Base-by-base conservation (phyloP, 495 filamentous ascomycete genomes). In the Daldinia grandis region DNA sequence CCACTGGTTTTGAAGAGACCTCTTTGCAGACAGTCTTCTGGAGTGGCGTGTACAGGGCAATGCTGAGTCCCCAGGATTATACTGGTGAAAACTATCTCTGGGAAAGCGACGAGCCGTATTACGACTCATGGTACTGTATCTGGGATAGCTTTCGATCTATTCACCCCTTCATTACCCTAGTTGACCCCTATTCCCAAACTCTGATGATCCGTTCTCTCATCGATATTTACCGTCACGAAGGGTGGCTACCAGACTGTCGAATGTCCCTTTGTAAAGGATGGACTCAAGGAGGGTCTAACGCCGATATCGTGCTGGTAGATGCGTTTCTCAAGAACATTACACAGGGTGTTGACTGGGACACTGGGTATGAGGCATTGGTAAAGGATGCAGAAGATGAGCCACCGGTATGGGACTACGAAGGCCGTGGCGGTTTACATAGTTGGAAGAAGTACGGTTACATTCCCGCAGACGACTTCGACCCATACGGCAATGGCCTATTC, bases 51-150 rank as follows among this genome's bases (percentile, higher is more conserved):
- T 92, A 92, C 68, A 81, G 89, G 37, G 82, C 87, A 15, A 85
- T 91, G 84, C 82, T 91, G 7, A 88, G 85, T 35, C 90, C 90
- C 2, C 90, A 92, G 74, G 87, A 92, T 64, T 91, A 91, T 72
- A 92, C 90, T 0, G 89, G 89, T 4, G 90, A 92, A 71, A 92
- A 92, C 64, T 90, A 89, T 6, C 78, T 90, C 0, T 92, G 90
- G 90, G 61, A 88, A 40, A 90, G 87, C 56, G 81, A 83, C 31
- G 89, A 91, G 74, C 90, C 90, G 8, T 92, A 92, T 71, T 92
- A 87, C 62, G 90, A 92, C 66, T 89, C 86, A 35, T 91, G 84
- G 74, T 92, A 92, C 66, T 92, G 88, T 58, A 80, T 80, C 19
- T 92, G 89, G 90, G 90, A 93, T 76, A 87, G 85, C 4, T 93